Evolutionary conservation across 306 rosid genomes (phyloP).

Genomic region (Cicer pinnatifidum): DNA sequence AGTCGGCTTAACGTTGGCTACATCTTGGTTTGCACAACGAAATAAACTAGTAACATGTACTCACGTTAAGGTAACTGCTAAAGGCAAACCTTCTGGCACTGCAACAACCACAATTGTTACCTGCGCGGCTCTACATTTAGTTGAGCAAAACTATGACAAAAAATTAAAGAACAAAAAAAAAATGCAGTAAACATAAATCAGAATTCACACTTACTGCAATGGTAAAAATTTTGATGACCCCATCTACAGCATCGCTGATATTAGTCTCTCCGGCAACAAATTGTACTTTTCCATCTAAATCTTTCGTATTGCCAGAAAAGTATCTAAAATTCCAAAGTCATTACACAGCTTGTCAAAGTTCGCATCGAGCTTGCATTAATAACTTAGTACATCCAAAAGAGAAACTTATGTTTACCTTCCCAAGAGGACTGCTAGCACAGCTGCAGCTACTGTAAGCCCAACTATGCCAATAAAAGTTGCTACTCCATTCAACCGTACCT

Average conservation of each 20-base stretch:
- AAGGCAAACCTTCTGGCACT: constrained; percentile 97
- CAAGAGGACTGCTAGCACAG: constrained; percentile 79
- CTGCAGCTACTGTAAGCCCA: constrained; percentile 85
- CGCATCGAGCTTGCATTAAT: constrained; percentile 21
- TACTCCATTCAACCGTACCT: constrained; percentile 99
- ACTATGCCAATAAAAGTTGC: constrained; percentile 95
- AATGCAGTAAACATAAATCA: constrained; percentile 10
- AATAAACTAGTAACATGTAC: constrained; percentile 43
- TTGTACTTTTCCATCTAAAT: constrained; percentile 55
- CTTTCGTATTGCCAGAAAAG: constrained; percentile 72
- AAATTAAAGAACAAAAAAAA: constrained; percentile 1
- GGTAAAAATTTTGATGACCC: constrained; percentile 75
- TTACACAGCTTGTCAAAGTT: constrained; percentile 41
- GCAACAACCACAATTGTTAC: constrained; percentile 99
- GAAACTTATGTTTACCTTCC: constrained; percentile 62
- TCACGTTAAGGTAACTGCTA: constrained; percentile 98
- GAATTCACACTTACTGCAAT: constrained; percentile 79
- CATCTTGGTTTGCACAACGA: constrained; percentile 36
- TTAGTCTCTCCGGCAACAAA: constrained; percentile 64
- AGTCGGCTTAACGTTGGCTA: constrained; percentile 14
- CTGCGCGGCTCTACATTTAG: constrained; percentile 61
- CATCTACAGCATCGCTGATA: constrained; percentile 59
- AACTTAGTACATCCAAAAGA: constrained; percentile 19
- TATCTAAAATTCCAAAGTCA: constrained; percentile 60
- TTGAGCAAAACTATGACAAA: constrained; percentile 37